These are phyloP conservation scores for Telfairia occidentalis DNA, from an alignment of 331 rosid genomes.

Conservation along the genomic window DNA sequence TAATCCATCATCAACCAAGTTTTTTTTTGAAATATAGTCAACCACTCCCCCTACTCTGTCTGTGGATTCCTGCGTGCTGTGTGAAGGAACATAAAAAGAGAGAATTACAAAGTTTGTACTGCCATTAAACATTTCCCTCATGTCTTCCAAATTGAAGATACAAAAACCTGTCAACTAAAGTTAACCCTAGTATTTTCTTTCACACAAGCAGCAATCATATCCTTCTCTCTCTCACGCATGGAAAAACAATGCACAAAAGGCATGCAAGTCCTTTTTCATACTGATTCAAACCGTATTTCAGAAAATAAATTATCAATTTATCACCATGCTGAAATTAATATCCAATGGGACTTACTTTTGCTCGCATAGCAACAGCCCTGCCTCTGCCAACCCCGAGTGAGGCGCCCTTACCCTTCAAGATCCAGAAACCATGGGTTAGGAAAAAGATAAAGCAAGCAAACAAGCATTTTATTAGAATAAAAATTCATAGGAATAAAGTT, in stretches of 20 bases:
- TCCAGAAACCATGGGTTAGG: conserved; percentile 20
- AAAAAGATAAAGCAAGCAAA: background rate
- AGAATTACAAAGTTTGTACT: background rate
- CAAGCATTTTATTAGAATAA: background rate
- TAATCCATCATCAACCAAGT: background rate
- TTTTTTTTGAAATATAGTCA: too few species aligned
- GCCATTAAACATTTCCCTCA: background rate
- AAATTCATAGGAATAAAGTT: conserved; percentile 6
- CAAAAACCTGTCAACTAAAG: background rate
- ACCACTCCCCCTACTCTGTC: background rate
- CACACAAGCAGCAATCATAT: background rate
- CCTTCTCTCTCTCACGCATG: too few species aligned
- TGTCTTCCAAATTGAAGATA: background rate
- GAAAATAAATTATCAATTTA: background rate
- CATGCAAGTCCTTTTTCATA: background rate
- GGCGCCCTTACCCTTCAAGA: conserved; percentile 87
- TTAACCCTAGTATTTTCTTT: background rate
- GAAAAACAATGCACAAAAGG: background rate
- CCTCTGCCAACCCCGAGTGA: conserved; percentile 97
- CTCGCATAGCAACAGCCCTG: conserved; percentile 98
- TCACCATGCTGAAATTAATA: background rate
- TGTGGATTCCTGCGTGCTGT: background rate
- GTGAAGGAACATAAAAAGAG: background rate
- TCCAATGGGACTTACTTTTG: conserved; percentile 38
- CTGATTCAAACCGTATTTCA: background rate